Percentiles rank a stretch among this genome's conserved stretches.
These are phyloP conservation scores for Mollisiaceae sp. DNA, from an alignment of 2,329 filamentous ascomycete species.

Conservation along the genomic window DNA sequence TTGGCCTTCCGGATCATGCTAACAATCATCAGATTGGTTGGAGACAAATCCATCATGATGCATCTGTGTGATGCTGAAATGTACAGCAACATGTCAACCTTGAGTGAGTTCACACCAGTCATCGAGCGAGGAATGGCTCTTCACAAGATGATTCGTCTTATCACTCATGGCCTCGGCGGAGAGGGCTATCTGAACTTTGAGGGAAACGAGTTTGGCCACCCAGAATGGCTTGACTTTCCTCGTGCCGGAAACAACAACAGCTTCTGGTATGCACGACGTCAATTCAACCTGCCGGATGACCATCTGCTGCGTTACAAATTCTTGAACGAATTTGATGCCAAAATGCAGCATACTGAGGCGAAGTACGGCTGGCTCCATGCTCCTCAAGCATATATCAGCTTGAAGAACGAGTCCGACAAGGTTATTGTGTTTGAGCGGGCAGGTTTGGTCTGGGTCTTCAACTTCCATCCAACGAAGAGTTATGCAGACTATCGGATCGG, in stretches of 20 bases:
- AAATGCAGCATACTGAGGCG: constrained; percentile 86
- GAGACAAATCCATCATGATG: constrained; percentile 97
- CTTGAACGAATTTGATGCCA: constrained; percentile 90
- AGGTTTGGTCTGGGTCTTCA: constrained; percentile 92
- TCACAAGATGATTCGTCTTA: constrained; percentile 96
- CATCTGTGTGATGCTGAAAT: constrained; percentile 96
- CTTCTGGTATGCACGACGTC: constrained; percentile 92
- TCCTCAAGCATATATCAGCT: constrained; percentile 85
- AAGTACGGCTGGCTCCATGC: constrained; percentile 91
- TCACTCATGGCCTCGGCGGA: constrained; percentile 89
- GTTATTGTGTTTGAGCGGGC: constrained; percentile 94
- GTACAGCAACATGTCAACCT: constrained; percentile 94
- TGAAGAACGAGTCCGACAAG: constrained; percentile 95
- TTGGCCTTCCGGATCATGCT: constrained; percentile 21
- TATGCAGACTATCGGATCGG: constrained; percentile 94
- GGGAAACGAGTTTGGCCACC: constrained; percentile 98
- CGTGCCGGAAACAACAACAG: constrained; percentile 91
- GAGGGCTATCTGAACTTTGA: constrained; percentile 99
- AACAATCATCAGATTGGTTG: constrained; percentile 74
- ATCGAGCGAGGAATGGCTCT: constrained; percentile 91
- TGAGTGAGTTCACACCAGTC: constrained; percentile 82
- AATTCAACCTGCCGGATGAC: constrained; percentile 92
- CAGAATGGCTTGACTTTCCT: constrained; percentile 98
- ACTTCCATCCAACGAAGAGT: constrained; percentile 85
- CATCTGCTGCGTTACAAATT: constrained; percentile 83